phyloP scores from a whole-genome alignment of 108 stramenopile species.

The Nitzschia putrida region DNA sequence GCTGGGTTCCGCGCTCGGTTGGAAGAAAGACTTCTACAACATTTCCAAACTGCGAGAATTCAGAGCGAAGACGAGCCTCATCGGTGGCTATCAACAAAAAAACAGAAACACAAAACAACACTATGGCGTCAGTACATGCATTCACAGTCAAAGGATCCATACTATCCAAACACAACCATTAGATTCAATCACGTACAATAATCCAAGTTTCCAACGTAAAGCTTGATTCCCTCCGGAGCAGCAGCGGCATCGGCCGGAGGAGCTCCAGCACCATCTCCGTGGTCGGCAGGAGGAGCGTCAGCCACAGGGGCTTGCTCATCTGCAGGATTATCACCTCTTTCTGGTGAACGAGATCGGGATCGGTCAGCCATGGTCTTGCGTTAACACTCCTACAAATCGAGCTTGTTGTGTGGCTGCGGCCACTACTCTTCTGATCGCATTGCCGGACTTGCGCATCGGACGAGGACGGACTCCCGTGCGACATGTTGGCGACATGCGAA shows the following conservation, averaged over 20 bases:
- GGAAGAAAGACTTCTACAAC: constrained; percentile 86
- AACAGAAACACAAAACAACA: background rate
- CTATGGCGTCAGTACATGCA: background rate
- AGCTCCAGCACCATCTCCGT: constrained; percentile 14
- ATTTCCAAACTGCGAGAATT: constrained; percentile 75
- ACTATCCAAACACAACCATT: background rate
- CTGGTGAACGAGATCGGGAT: constrained; percentile 69
- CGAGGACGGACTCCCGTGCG: too few relatives aligned
- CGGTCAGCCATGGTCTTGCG: constrained; percentile 41
- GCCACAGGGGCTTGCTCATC: constrained; percentile 21
- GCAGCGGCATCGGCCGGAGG: constrained; percentile 15
- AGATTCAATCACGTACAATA: constrained; percentile 51
- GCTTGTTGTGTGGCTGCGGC: too few relatives aligned
- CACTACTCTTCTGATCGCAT: too few relatives aligned
- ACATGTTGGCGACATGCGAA: too few relatives aligned
- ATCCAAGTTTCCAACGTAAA: constrained; percentile 89
- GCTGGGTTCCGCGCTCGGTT: constrained; percentile 69
- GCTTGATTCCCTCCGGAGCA: constrained; percentile 69
- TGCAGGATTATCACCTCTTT: constrained; percentile 45
- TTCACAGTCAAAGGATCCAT: background rate
- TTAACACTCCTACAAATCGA: too few relatives aligned
- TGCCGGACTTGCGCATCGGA: too few relatives aligned
- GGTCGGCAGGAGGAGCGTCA: constrained; percentile 28
- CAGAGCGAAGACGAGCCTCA: constrained; percentile 66
- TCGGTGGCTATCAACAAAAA: constrained; percentile 50